A percentile compares a stretch with the other conserved stretches of the same genome.
Conservation (phyloP, 306 rosid genomes). For the Vigna hirtella region DNA sequence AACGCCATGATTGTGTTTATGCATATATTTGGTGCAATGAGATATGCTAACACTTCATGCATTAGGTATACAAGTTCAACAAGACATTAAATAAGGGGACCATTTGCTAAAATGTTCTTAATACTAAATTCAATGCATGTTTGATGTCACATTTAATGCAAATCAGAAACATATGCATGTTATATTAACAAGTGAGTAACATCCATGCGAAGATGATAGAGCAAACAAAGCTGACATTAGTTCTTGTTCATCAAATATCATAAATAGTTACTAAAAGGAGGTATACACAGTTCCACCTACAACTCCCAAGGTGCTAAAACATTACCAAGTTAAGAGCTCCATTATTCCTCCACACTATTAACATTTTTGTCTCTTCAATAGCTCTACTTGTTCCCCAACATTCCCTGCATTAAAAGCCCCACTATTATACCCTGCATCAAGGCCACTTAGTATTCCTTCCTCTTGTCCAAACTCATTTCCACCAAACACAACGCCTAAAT, state of each 20-base stretch:
- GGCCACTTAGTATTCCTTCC: neutral
- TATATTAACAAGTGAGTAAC: neutral
- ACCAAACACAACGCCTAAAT: neutral
- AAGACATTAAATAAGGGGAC: neutral
- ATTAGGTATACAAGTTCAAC: neutral
- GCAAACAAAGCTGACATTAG: conserved; percentile 18
- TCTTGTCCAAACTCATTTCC: neutral
- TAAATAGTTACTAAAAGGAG: conserved; percentile 12
- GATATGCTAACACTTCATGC: neutral
- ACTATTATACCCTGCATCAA: conserved; percentile 15
- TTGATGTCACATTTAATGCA: neutral
- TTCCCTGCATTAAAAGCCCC: conserved; percentile 40
- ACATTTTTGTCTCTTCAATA: conserved; percentile 6
- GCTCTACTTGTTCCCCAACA: conserved; percentile 37
- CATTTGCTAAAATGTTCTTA: neutral
- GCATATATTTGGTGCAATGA: conserved; percentile 1
- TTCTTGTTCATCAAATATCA: neutral
- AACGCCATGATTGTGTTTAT: neutral
- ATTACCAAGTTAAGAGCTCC: conserved; percentile 14
- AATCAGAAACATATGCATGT: neutral
- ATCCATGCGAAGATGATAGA: conserved; percentile 11
- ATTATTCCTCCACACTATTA: conserved; percentile 11
- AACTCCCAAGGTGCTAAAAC: conserved; percentile 3
- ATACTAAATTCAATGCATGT: conserved; percentile 15
- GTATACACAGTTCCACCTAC: neutral